phyloP scores from a whole-genome alignment of 2,329 filamentous ascomycete genomes.

The Gremmenia infestans region DNA sequence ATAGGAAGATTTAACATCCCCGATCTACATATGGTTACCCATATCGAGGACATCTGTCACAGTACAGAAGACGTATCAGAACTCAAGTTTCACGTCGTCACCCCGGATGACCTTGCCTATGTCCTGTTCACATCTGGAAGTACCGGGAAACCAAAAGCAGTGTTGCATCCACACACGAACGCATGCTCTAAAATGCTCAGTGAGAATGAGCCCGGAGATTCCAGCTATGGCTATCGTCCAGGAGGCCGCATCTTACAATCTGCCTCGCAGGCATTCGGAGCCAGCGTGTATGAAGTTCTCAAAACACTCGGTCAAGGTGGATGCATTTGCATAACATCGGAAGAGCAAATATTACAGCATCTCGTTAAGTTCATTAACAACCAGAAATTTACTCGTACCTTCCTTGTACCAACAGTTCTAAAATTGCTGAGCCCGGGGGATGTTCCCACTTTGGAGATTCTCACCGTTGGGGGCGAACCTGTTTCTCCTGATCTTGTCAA shows the following conservation, averaged over 20 bases:
- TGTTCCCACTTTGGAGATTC: not conserved
- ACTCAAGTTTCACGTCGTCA: not conserved
- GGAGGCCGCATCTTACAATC: not conserved
- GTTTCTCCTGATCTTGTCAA: not conserved
- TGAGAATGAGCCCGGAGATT: no score
- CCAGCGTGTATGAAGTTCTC: not conserved
- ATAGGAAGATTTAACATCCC: not conserved
- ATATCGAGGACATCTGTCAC: not conserved
- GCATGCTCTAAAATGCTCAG: not conserved
- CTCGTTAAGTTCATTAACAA: not conserved
- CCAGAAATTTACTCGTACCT: not conserved
- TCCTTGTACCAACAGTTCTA: not conserved
- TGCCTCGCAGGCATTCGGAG: not conserved
- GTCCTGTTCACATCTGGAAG: slow-evolving; percentile 31
- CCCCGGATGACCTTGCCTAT: not conserved
- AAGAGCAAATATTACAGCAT: not conserved
- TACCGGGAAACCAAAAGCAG: slow-evolving; percentile 31
- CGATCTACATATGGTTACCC: not conserved
- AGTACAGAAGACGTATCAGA: not conserved
- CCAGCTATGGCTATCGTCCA: not conserved
- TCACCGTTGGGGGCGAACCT: not conserved
- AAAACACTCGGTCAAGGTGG: not conserved
- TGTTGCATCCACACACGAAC: slow-evolving; percentile 8
- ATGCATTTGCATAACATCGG: not conserved
- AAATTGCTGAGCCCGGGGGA: not conserved